Percentiles rank a stretch among this genome's conserved stretches.
Conservation (phyloP, 108 stramenopile genomes). For the Skeletonema tropicum region DNA sequence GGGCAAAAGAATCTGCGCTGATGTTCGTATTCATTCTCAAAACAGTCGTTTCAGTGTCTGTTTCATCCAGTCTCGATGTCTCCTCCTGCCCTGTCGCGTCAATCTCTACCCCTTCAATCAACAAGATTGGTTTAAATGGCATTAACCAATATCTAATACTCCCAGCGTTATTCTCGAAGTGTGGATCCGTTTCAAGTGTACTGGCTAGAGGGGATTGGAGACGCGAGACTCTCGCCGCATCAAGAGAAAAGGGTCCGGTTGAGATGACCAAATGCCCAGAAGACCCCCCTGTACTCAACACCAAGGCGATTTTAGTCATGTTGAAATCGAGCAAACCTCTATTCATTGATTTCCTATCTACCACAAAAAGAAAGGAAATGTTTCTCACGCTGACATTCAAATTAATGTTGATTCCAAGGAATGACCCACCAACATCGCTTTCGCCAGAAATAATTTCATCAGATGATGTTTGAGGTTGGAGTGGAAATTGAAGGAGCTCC, state of each 20-base stretch:
- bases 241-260: conserved; percentile 8
- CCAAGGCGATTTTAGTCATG: conserved; percentile 1
- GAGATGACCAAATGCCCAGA: conserved; percentile 12
- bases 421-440: not conserved
- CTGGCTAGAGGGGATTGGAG: not conserved
- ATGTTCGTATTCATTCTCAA: conserved; percentile 6
- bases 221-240: conserved; percentile 8
- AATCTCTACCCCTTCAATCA: conserved; percentile 12
- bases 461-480: conserved; percentile 1
- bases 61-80: not conserved
- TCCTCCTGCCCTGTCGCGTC: not conserved
- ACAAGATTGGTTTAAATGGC: conserved; percentile 24
- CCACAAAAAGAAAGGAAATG: conserved; percentile 18
- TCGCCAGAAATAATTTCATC: not conserved
- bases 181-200: not conserved
- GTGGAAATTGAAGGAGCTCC: conserved; percentile 4
- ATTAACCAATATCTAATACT: conserved; percentile 12
- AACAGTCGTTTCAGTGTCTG: not conserved
- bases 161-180: not conserved
- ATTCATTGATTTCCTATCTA: conserved; percentile 8
- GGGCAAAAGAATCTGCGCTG: not conserved
- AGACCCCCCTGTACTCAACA: not conserved
- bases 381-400: conserved; percentile 15
- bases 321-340: conserved; percentile 27
- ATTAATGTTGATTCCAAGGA: not conserved